phyloP scores from a whole-genome alignment of 768 basidiomycete genomes.

The Termitomyces sp. region DNA sequence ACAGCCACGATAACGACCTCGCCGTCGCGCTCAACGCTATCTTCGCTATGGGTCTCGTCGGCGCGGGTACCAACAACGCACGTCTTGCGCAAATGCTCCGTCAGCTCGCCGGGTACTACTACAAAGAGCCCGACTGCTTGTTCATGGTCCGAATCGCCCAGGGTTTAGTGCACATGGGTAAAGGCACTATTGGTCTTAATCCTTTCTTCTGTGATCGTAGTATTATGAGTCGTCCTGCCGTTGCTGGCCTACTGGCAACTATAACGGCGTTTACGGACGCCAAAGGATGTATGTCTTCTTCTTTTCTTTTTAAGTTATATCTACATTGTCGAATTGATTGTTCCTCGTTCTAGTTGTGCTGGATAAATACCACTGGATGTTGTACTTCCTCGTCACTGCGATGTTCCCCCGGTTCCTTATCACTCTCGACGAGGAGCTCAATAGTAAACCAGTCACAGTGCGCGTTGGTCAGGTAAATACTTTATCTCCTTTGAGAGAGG shows the following conservation, averaged over 20 bases:
- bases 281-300: conserved; percentile 69
- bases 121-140: conserved; percentile 94
- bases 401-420: conserved; percentile 99
- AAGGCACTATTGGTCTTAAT: conserved; percentile 95
- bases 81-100: conserved; percentile 96
- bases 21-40: conserved; percentile 95
- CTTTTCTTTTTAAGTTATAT: background rate
- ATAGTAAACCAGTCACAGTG: conserved; percentile 84
- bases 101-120: conserved; percentile 96
- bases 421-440: conserved; percentile 89
- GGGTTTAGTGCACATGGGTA: conserved; percentile 99
- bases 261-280: conserved; percentile 92
- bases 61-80: conserved; percentile 98
- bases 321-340: background rate
- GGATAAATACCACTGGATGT: conserved; percentile 98
- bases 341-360: conserved; percentile 64
- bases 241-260: conserved; percentile 86
- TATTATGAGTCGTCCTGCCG: conserved; percentile 84
- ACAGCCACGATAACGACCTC: conserved; percentile 99
- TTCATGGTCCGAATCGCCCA: conserved; percentile 96
- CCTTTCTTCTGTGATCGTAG: conserved; percentile 94
- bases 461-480: conserved; percentile 82
- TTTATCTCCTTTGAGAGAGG: background rate
- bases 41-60: conserved; percentile 97
- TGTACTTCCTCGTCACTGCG: conserved; percentile 91